These are phyloP conservation scores for Xenoacremonium recifei DNA, from an alignment of 2,329 filamentous ascomycete species.

Conservation along the genomic window DNA sequence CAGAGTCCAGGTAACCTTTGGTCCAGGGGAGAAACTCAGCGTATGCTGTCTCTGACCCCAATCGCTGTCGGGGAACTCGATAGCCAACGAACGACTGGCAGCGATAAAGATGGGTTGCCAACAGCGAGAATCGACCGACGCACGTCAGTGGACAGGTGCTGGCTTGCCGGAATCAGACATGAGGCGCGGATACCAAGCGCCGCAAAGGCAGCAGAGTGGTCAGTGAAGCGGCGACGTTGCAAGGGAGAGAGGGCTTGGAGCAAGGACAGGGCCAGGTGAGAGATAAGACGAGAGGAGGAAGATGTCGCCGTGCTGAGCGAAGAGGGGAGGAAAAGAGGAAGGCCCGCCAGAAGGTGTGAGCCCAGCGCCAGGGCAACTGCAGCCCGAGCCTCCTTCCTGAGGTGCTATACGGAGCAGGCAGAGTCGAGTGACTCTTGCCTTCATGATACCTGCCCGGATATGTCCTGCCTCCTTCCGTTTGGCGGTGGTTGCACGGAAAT, in stretches of 20 bases:
- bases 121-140: not conserved
- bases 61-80: too few relatives aligned
- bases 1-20: too few relatives aligned
- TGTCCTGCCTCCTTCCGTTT: too few relatives aligned
- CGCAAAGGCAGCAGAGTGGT: not conserved
- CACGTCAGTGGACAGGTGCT: not conserved
- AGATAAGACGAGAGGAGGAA: conserved; percentile 3
- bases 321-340: not conserved
- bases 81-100: not conserved
- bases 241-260: conserved; percentile 5
- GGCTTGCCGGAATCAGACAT: not conserved
- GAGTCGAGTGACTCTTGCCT: too few relatives aligned
- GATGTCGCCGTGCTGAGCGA: not conserved
- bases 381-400: not conserved
- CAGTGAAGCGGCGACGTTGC: not conserved
- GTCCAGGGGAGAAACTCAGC: not conserved
- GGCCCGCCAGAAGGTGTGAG: not conserved
- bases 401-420: too few relatives aligned
- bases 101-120: not conserved
- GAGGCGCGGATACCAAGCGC: not conserved
- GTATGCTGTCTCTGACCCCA: not conserved
- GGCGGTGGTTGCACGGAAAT: too few relatives aligned
- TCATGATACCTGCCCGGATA: too few relatives aligned
- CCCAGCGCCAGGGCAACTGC: too few relatives aligned
- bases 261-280: conserved; percentile 6